Conservation (phyloP, 352 stramenopile species). For the Phytophthora palmivora region DNA sequence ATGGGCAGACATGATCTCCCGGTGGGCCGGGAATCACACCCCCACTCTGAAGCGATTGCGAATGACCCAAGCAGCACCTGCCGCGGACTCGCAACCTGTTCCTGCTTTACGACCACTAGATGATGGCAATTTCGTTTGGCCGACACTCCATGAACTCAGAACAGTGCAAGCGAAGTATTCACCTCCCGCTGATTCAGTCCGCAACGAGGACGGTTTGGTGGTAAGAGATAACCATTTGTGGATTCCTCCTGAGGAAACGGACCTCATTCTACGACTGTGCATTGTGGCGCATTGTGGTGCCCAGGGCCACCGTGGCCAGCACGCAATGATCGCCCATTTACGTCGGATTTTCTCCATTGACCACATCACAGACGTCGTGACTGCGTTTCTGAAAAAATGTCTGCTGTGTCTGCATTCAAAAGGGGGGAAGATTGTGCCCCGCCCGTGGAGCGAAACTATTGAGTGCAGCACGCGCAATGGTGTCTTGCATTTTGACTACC, state of each 20-base stretch:
- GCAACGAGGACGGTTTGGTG: neutral
- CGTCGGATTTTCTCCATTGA: slow-evolving; percentile 5
- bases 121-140: slow-evolving; percentile 5
- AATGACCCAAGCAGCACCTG: neutral
- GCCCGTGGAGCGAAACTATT: slow-evolving; percentile 6
- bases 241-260: slow-evolving; percentile 2
- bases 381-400: neutral
- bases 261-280: slow-evolving; percentile 35
- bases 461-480: neutral
- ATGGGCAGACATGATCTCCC: slow-evolving; percentile 18
- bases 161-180: too few species aligned
- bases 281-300: slow-evolving; percentile 10
- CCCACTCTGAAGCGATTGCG: neutral
- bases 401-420: slow-evolving; percentile 8
- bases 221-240: slow-evolving; percentile 5
- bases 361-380: neutral
- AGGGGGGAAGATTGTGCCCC: slow-evolving; percentile 1
- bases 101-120: slow-evolving; percentile 1
- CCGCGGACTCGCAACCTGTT: too few species aligned
- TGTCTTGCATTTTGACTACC: neutral
- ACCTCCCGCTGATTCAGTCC: too few species aligned
- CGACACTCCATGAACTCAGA: too few species aligned
- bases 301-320: slow-evolving; percentile 4
- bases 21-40: slow-evolving; percentile 9
- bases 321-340: neutral